These are phyloP conservation scores for Candida buenavistaensis DNA, from an alignment of 1,139 yeast species.

Conservation along the genomic window DNA sequence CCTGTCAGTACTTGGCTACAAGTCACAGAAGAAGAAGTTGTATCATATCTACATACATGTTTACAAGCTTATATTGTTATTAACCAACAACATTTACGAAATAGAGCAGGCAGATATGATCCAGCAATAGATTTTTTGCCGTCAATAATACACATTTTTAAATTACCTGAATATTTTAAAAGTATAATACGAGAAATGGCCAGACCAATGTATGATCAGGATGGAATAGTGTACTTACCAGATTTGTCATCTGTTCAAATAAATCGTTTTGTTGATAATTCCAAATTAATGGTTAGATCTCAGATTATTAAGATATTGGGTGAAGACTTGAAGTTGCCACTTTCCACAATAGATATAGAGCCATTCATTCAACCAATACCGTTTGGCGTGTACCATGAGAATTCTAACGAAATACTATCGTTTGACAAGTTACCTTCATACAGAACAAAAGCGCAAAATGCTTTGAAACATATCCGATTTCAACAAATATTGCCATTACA, in stretches of 20 bases:
- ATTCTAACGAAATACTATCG: slow-evolving; percentile 8
- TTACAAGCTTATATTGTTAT: slow-evolving; percentile 8
- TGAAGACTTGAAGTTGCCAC: slow-evolving; percentile 2
- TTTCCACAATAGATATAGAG: slow-evolving; percentile 7
- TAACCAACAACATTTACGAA: slow-evolving; percentile 8
- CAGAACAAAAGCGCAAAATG: slow-evolving; percentile 7
- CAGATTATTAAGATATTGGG: slow-evolving; percentile 5
- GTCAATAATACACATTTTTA: slow-evolving; percentile 6
- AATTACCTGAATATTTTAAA: slow-evolving; percentile 9
- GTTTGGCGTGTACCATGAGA: slow-evolving; percentile 9
- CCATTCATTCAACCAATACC: slow-evolving; percentile 5
- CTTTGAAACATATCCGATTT: slow-evolving; percentile 8
- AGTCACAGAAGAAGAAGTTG: slow-evolving; percentile 4
- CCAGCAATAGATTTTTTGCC: slow-evolving; percentile 5
- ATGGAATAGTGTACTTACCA: slow-evolving; percentile 7
- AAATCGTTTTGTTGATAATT: slow-evolving; percentile 5
- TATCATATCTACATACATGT: slow-evolving; percentile 9
- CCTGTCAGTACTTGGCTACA: slow-evolving; percentile 4
- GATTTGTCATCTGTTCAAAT: slow-evolving; percentile 4
- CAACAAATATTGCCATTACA: slow-evolving; percentile 7
- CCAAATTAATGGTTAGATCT: slow-evolving; percentile 5
- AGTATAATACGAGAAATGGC: slow-evolving; percentile 11
- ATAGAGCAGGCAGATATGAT: slow-evolving; percentile 7
- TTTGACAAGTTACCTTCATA: slow-evolving; percentile 5
- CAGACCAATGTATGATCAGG: slow-evolving; percentile 9